A percentile compares a stretch with the other conserved stretches of the same genome.
Evolutionary conservation across 345 rosid species (phyloP).

Genomic region (Stellera chamaejasme): DNA sequence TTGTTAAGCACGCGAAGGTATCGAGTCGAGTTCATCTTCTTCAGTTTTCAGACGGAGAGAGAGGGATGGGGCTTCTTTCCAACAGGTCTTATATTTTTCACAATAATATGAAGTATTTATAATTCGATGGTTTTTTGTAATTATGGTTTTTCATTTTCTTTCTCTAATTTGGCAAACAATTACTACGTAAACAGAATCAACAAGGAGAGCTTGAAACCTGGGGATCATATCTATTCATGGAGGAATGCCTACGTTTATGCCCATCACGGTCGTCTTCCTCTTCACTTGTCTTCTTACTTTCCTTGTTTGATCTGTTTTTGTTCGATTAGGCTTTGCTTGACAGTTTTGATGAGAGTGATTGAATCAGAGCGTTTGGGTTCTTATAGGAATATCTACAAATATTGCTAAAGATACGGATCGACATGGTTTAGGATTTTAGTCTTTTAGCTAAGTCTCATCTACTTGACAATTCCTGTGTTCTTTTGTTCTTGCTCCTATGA

Average conservation of each 20-base stretch:
- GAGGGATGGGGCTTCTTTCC: slow-evolving; percentile 79
- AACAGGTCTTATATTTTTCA: slow-evolving; percentile 43
- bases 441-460: too few relatives aligned
- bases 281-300: neutral
- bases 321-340: neutral
- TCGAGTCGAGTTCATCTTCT: neutral
- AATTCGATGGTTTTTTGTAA: too few relatives aligned
- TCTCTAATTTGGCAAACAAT: neutral
- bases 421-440: too few relatives aligned
- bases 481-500: too few relatives aligned
- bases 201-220: slow-evolving; percentile 57
- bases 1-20: too few relatives aligned
- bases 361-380: neutral
- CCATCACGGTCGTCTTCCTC: slow-evolving; percentile 57
- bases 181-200: slow-evolving; percentile 28
- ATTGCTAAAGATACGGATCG: too few relatives aligned
- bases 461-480: too few relatives aligned
- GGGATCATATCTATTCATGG: slow-evolving; percentile 92
- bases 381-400: neutral
- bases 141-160: neutral
- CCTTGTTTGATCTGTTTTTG: neutral
- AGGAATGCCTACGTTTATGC: slow-evolving; percentile 87
- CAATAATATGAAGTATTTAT: neutral
- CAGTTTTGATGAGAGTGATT: neutral
- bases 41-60: slow-evolving; percentile 8